Evolutionary conservation across 2,329 filamentous ascomycete species (phyloP).

Genomic region (Escovopsis sp.): DNA sequence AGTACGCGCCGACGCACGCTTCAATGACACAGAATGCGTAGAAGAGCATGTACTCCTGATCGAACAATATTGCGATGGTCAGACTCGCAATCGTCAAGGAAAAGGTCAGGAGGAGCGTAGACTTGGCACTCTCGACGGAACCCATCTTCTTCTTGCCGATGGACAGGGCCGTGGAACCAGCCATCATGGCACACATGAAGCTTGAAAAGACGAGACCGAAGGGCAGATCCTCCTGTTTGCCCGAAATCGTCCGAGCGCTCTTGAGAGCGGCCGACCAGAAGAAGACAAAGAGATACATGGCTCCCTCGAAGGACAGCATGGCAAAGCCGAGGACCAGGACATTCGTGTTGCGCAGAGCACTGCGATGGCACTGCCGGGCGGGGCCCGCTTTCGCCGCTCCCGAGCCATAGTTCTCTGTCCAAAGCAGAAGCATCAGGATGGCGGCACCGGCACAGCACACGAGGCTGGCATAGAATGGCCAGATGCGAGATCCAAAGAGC

Average conservation of each 20-base stretch:
- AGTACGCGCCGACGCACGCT: constrained; percentile 42
- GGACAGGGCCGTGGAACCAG: constrained; percentile 27
- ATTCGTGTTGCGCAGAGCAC: constrained; percentile 7
- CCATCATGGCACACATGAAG: constrained; percentile 44
- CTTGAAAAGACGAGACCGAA: constrained; percentile 39
- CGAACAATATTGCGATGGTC: constrained; percentile 26
- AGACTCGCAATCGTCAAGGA: constrained; percentile 21
- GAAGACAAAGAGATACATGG: constrained; percentile 49
- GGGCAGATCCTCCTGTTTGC: constrained; percentile 15
- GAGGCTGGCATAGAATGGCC: constrained; percentile 36
- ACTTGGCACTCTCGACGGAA: constrained; percentile 10
- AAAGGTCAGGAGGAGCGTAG: constrained; percentile 20
- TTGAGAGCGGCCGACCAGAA: constrained; percentile 45
- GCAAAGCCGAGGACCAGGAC: constrained; percentile 36
- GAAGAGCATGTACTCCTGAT: constrained; percentile 30
- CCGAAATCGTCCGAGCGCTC: constrained; percentile 19
- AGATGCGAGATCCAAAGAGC: constrained; percentile 30
- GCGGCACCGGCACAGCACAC: constrained; percentile 24
- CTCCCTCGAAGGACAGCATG: constrained; percentile 44
- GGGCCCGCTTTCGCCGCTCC: background rate
- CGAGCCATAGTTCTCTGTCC: constrained; percentile 16
- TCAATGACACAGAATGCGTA: constrained; percentile 45
- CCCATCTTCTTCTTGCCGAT: background rate
- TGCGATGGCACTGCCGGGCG: background rate
- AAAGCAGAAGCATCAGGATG: constrained; percentile 26